phyloP scores from a whole-genome alignment of 1,284 basidiomycete species.

The Coniferiporia sulphurascens region DNA sequence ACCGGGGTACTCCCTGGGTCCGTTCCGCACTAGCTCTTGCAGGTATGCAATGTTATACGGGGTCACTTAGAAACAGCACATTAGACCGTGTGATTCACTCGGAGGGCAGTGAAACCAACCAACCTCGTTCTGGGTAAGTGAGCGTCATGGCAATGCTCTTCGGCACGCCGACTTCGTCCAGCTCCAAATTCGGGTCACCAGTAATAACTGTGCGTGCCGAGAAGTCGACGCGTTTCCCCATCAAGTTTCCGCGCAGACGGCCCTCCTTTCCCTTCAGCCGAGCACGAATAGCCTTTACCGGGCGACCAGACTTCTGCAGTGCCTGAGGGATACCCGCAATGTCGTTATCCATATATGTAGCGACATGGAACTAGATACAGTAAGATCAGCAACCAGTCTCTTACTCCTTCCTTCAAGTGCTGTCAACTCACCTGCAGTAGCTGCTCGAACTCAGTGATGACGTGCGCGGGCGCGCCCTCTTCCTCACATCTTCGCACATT shows the following conservation, averaged over 20 bases:
- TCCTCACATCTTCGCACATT: slow-evolving; percentile 92
- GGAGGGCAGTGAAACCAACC: slow-evolving; percentile 22
- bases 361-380: slow-evolving; percentile 81
- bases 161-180: slow-evolving; percentile 99
- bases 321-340: slow-evolving; percentile 98
- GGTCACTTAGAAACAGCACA: slow-evolving; percentile 59
- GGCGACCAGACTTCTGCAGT: slow-evolving; percentile 94
- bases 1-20: slow-evolving; percentile 93
- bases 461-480: slow-evolving; percentile 95
- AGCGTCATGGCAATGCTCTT: slow-evolving; percentile 95
- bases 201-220: slow-evolving; percentile 99
- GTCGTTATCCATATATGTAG: slow-evolving; percentile 99
- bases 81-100: slow-evolving; percentile 7
- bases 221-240: slow-evolving; percentile 99
- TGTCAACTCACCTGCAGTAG: slow-evolving; percentile 68
- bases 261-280: slow-evolving; percentile 99
- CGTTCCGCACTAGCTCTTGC: slow-evolving; percentile 95
- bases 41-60: slow-evolving; percentile 96
- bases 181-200: slow-evolving; percentile 94
- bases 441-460: slow-evolving; percentile 96
- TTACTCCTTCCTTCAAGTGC: neutral
- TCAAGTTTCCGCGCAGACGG: slow-evolving; percentile 94
- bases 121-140: slow-evolving; percentile 95
- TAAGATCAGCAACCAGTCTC: slow-evolving; percentile 7
- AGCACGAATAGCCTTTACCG: slow-evolving; percentile 97